Base-by-base conservation (phyloP, 495 filamentous ascomycete species). In the Penicillium egyptiacum region DNA sequence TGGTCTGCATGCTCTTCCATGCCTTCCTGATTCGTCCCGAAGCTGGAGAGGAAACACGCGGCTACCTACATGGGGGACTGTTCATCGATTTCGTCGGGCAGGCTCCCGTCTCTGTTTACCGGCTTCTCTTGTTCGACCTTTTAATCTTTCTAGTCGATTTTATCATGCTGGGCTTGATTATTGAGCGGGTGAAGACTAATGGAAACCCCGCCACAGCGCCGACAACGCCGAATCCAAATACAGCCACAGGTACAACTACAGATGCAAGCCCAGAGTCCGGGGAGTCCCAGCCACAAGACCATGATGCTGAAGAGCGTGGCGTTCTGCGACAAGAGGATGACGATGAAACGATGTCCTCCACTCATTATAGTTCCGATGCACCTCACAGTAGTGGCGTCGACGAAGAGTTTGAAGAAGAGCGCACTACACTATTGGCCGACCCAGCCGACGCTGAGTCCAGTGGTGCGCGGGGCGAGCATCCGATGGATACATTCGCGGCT, bases 61-160 rank as follows among this genome's bases (percentile, higher is more conserved):
- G 87, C 7, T 94, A 95, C 66, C 77, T 94, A 1, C 90, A 96
- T 66, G 92, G 92, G 20, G 90, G 92, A 8, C 67, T 96, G 31
- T 79, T 94, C 41, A 86, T 96, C 57, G 88, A 96, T 70, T 92
- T 96, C 66, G 86, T 96, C 54, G 92, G 92, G 9, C 90, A 95
- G 75, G 83, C 85, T 26, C 89, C 91, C 7, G 82, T 85, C 1
- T 83, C 87, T 40, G 84, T 83, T 58, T 68, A 86, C 11, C 76
- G 83, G 39, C 79, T 92, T 25, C 63, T 91, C 7, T 57, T 74
- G 3, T 74, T 91, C 44, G 91, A 96, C 67, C 22, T 86, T 22
- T 57, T 87, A 2, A 75, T 93, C 28, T 65, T 92, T 50, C 66
- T 74, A 1, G 66, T 93, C 48, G 89, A 96, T 71, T 76, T 90